phyloP scores from a whole-genome alignment of 2,329 filamentous ascomycete genomes.

The Claviceps humidiphila region DNA sequence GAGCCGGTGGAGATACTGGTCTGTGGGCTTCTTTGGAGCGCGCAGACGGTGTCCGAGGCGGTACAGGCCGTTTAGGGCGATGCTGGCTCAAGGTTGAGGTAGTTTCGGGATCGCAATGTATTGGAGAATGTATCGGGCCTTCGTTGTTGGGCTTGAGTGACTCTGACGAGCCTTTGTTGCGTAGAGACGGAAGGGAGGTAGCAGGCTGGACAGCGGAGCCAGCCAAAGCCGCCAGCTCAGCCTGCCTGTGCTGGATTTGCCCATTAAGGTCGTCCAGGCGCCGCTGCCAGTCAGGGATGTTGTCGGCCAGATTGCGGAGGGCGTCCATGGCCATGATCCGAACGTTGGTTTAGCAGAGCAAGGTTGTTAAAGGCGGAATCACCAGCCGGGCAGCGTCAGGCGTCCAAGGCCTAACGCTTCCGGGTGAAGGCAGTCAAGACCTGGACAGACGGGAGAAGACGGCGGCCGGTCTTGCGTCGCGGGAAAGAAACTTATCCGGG shows the following conservation, averaged over 20 bases:
- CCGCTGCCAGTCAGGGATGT: slow-evolving; percentile 46
- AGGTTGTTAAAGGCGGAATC: slow-evolving; percentile 16
- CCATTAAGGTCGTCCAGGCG: slow-evolving; percentile 46
- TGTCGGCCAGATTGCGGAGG: slow-evolving; percentile 37
- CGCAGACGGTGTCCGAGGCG: slow-evolving; percentile 11
- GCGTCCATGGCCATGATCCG: slow-evolving; percentile 38
- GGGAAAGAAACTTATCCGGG: not conserved
- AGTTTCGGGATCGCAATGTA: slow-evolving; percentile 10
- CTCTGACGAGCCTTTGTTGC: slow-evolving; percentile 40
- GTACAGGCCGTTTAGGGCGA: slow-evolving; percentile 3
- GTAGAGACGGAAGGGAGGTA: slow-evolving; percentile 27
- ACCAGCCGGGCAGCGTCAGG: slow-evolving; percentile 16
- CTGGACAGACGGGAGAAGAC: not conserved
- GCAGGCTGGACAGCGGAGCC: slow-evolving; percentile 13
- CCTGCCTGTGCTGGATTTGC: slow-evolving; percentile 48
- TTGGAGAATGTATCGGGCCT: slow-evolving; percentile 13
- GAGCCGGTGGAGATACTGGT: slow-evolving; percentile 16
- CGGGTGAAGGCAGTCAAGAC: not conserved
- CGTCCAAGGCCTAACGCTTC: slow-evolving; percentile 17
- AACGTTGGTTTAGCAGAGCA: slow-evolving; percentile 15
- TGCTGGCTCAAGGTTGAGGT: not conserved
- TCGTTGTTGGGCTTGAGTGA: slow-evolving; percentile 39
- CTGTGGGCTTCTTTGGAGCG: slow-evolving; percentile 6
- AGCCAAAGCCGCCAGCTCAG: slow-evolving; percentile 40
- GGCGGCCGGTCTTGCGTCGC: not conserved